phyloP scores from a whole-genome alignment of 176 grass and related monocot species.

The Eragrostis nindensis region DNA sequence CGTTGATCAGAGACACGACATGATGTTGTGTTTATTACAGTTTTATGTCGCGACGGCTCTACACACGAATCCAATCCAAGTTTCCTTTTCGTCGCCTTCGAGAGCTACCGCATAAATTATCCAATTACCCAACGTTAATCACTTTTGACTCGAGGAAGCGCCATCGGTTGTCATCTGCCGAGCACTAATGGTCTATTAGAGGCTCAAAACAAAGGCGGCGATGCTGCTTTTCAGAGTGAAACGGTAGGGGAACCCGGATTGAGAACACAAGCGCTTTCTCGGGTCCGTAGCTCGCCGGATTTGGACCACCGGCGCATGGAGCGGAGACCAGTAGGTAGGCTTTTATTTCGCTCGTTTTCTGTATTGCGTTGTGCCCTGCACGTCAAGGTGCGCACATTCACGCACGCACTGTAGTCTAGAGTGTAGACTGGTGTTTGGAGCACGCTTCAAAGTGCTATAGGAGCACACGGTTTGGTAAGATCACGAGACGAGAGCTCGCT shows the following conservation, averaged over 20 bases:
- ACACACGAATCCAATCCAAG: neutral
- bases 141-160: neutral
- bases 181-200: neutral
- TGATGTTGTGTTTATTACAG: neutral
- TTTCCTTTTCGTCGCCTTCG: neutral
- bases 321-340: constrained; percentile 12
- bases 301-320: constrained; percentile 20
- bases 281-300: constrained; percentile 1
- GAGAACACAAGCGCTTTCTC: too few relatives aligned
- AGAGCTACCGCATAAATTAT: neutral
- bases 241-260: neutral
- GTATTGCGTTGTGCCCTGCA: neutral
- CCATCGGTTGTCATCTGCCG: neutral
- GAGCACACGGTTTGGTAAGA: neutral
- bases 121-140: neutral
- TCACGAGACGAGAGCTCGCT: neutral
- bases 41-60: neutral
- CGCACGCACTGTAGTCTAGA: neutral
- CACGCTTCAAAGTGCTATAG: neutral
- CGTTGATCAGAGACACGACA: neutral
- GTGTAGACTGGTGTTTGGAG: neutral
- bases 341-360: neutral
- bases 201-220: neutral
- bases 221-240: too few relatives aligned
- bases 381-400: constrained; percentile 19